These are phyloP conservation scores for Mycosarcoma maydis DNA, from an alignment of 1,284 basidiomycete genomes.

Conservation along the genomic window DNA sequence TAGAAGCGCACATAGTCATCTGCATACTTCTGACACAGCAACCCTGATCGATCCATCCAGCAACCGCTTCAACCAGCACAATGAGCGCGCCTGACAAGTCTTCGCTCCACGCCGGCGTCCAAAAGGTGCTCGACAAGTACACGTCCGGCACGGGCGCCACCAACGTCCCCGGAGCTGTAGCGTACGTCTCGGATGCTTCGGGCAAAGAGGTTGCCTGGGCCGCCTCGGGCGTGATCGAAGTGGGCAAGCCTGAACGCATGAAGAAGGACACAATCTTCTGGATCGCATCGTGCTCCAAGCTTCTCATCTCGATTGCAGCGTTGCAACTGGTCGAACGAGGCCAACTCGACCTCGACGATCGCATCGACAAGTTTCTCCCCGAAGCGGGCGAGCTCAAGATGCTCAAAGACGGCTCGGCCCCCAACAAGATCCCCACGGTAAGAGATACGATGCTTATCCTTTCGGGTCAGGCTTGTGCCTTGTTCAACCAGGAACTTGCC, in stretches of 20 bases:
- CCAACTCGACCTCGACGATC: constrained; percentile 54
- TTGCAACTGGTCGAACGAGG: constrained; percentile 63
- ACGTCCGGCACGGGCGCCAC: constrained; percentile 11
- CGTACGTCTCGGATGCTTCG: constrained; percentile 41
- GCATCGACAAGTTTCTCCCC: constrained; percentile 49
- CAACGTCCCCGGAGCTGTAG: constrained; percentile 39
- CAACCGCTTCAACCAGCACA: no score
- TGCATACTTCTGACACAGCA: no score
- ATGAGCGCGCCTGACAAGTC: constrained; percentile 8
- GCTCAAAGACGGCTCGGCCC: constrained; percentile 26
- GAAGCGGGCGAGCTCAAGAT: constrained; percentile 51
- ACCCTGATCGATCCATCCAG: no score
- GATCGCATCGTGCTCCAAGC: constrained; percentile 63
- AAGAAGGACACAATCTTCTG: constrained; percentile 49
- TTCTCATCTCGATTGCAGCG: constrained; percentile 61
- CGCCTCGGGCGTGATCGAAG: constrained; percentile 32
- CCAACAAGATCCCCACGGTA: constrained; percentile 46
- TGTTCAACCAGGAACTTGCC: constrained; percentile 45
- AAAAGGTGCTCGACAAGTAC: constrained; percentile 19
- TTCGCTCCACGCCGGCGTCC: constrained; percentile 9
- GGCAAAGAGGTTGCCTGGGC: constrained; percentile 49
- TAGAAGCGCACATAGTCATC: no score
- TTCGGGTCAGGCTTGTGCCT: constrained; percentile 27
- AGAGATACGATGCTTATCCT: constrained; percentile 32
- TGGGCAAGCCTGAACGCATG: constrained; percentile 34